Conservation (phyloP, 2,329 filamentous ascomycete species). For the Fusarium phyllophilum region DNA sequence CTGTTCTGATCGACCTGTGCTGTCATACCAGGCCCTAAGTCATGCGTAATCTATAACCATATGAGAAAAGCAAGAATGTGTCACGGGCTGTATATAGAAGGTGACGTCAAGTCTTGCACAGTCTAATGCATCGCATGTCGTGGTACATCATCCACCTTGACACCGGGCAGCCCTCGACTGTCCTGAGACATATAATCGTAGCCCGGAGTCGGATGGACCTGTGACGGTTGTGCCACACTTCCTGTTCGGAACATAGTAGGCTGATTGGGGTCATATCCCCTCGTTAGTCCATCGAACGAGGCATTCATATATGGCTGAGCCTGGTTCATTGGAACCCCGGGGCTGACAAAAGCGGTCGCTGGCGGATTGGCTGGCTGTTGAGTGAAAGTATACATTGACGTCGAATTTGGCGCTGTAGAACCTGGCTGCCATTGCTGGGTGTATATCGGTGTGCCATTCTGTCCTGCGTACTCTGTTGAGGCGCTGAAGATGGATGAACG, state of each 20-base stretch:
- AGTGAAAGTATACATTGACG: slow-evolving; percentile 59
- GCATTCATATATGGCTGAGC: slow-evolving; percentile 48
- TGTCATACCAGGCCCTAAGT: slow-evolving; percentile 44
- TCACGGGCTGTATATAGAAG: slow-evolving; percentile 3
- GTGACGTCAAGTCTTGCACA: not conserved
- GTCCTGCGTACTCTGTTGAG: slow-evolving; percentile 55
- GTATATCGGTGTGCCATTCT: slow-evolving; percentile 54
- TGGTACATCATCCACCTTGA: slow-evolving; percentile 46
- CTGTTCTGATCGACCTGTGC: slow-evolving; percentile 41
- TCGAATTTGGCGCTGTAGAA: slow-evolving; percentile 54
- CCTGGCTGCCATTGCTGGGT: slow-evolving; percentile 56
- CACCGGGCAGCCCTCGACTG: slow-evolving; percentile 45
- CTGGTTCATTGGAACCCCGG: slow-evolving; percentile 47
- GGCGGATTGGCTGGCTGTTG: slow-evolving; percentile 50
- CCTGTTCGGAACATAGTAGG: slow-evolving; percentile 48
- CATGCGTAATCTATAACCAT: slow-evolving; percentile 38
- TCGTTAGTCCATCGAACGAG: slow-evolving; percentile 50
- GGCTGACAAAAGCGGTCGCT: slow-evolving; percentile 46
- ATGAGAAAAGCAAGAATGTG: slow-evolving; percentile 19
- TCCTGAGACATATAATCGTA: slow-evolving; percentile 52
- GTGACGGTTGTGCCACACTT: slow-evolving; percentile 43
- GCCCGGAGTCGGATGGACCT: slow-evolving; percentile 45
- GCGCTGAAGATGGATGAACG: slow-evolving; percentile 57
- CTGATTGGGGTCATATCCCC: slow-evolving; percentile 48
- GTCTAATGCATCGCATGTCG: slow-evolving; percentile 45